Percentiles rank a stretch among this genome's conserved stretches.
phyloP scores from a whole-genome alignment of 495 filamentous ascomycete genomes.

The Tuber borchii region DNA sequence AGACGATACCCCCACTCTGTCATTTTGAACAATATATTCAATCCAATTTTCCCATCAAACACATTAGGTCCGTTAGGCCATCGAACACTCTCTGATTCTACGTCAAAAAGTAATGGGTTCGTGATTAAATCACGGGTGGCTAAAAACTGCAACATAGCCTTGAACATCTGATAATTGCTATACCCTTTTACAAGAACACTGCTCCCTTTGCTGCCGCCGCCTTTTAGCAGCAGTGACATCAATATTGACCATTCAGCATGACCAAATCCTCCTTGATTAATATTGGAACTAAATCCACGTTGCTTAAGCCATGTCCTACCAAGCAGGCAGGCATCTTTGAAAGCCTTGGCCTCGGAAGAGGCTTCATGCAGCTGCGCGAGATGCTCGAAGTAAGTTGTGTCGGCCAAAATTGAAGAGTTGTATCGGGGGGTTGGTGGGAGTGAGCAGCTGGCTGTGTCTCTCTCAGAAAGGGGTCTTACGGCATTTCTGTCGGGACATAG shows the following conservation, averaged over 20 bases:
- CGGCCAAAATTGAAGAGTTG: slow-evolving; percentile 76
- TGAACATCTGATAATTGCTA: slow-evolving; percentile 91
- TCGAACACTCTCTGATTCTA: slow-evolving; percentile 40
- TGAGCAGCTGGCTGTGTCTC: slow-evolving; percentile 39
- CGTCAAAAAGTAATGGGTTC: slow-evolving; percentile 55
- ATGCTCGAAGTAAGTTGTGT: slow-evolving; percentile 64
- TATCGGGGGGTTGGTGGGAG: slow-evolving; percentile 70
- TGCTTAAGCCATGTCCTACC: slow-evolving; percentile 85
- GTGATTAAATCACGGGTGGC: slow-evolving; percentile 60
- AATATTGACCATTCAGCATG: slow-evolving; percentile 81
- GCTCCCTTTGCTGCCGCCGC: slow-evolving; percentile 61
- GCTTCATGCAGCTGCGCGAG: slow-evolving; percentile 62
- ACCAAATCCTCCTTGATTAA: slow-evolving; percentile 79
- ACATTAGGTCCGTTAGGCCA: slow-evolving; percentile 47
- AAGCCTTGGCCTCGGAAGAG: slow-evolving; percentile 61
- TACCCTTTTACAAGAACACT: slow-evolving; percentile 68
- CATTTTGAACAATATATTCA: slow-evolving; percentile 92
- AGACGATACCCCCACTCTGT: slow-evolving; percentile 70
- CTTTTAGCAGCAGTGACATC: slow-evolving; percentile 72
- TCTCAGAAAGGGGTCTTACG: slow-evolving; percentile 51
- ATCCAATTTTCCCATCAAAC: slow-evolving; percentile 61
- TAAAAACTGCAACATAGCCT: slow-evolving; percentile 78
- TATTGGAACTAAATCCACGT: slow-evolving; percentile 63
- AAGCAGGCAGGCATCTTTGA: slow-evolving; percentile 74
- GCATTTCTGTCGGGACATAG: slow-evolving; percentile 65